phyloP scores from a whole-genome alignment of 164 flowering plant genomes.

The Magnolia changhungtana region DNA sequence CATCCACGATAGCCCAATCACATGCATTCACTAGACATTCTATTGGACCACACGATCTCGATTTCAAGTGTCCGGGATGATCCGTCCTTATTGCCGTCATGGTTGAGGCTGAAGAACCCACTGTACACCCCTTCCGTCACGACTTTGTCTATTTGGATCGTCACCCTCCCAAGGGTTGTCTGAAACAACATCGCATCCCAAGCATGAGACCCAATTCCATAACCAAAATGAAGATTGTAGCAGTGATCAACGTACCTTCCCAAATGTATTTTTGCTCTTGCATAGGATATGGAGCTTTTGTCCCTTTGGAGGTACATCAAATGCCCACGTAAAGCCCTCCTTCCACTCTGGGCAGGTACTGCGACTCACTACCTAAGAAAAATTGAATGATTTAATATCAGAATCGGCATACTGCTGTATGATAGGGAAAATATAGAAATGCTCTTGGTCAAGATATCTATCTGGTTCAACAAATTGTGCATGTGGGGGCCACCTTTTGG shows the following conservation, averaged over 20 bases:
- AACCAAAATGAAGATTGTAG: not conserved
- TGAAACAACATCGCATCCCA: constrained; percentile 26
- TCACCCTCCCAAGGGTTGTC: constrained; percentile 81
- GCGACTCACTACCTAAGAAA: constrained; percentile 65
- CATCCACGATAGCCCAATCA: constrained; percentile 7
- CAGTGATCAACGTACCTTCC: constrained; percentile 52
- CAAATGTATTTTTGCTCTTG: constrained; percentile 87
- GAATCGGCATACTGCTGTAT: not conserved
- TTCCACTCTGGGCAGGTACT: constrained; percentile 82
- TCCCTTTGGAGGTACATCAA: constrained; percentile 94
- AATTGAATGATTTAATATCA: not conserved
- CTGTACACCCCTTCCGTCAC: constrained; percentile 75
- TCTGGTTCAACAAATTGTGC: not conserved
- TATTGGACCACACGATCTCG: constrained; percentile 79
- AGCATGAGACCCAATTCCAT: not conserved
- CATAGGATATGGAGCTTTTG: constrained; percentile 85
- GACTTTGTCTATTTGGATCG: constrained; percentile 88
- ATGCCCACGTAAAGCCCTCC: constrained; percentile 93
- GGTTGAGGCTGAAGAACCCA: constrained; percentile 75
- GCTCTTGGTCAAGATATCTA: too few relatives aligned
- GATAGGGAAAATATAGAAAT: not conserved
- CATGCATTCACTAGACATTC: constrained; percentile 39
- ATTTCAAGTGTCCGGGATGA: constrained; percentile 82
- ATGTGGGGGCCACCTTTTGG: not conserved
- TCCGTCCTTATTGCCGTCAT: constrained; percentile 66